phyloP scores from a whole-genome alignment of 2,329 filamentous ascomycete species.

The Claviceps pusilla region DNA sequence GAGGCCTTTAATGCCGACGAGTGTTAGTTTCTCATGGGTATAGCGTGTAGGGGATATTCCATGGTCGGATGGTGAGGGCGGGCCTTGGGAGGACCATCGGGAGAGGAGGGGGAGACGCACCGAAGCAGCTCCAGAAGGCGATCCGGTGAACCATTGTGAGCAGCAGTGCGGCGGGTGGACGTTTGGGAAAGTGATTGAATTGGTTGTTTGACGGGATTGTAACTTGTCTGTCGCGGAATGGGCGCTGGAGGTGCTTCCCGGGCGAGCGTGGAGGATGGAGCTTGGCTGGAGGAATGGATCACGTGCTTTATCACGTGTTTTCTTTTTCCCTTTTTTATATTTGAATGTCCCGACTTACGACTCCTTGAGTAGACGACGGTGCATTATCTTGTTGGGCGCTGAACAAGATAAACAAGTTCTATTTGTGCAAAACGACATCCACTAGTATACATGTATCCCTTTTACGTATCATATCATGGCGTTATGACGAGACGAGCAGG shows the following conservation, averaged over 20 bases:
- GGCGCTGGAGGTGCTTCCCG: not conserved
- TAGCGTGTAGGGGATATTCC: not conserved
- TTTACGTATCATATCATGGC: too few species aligned
- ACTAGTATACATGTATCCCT: not conserved
- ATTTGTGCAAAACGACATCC: too few species aligned
- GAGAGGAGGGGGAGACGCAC: conserved; percentile 36
- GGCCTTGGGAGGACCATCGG: too few species aligned
- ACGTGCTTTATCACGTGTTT: too few species aligned
- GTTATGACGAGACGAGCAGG: not conserved
- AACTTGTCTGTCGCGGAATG: not conserved
- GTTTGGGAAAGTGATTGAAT: not conserved
- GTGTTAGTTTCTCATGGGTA: too few species aligned
- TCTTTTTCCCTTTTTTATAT: too few species aligned
- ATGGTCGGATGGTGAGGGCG: not conserved
- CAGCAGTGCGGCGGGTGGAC: conserved; percentile 2
- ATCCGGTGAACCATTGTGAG: conserved; percentile 46
- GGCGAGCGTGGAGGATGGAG: not conserved
- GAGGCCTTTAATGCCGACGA: conserved; percentile 44
- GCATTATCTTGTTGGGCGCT: too few species aligned
- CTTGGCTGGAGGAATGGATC: too few species aligned
- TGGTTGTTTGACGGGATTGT: not conserved
- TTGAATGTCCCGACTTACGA: too few species aligned
- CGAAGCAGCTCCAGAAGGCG: conserved; percentile 82
- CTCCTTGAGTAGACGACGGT: too few species aligned
- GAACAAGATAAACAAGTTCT: too few species aligned